Evolutionary conservation across 2,329 filamentous ascomycete genomes (phyloP).

Genomic region (Pseudonectria buxi): DNA sequence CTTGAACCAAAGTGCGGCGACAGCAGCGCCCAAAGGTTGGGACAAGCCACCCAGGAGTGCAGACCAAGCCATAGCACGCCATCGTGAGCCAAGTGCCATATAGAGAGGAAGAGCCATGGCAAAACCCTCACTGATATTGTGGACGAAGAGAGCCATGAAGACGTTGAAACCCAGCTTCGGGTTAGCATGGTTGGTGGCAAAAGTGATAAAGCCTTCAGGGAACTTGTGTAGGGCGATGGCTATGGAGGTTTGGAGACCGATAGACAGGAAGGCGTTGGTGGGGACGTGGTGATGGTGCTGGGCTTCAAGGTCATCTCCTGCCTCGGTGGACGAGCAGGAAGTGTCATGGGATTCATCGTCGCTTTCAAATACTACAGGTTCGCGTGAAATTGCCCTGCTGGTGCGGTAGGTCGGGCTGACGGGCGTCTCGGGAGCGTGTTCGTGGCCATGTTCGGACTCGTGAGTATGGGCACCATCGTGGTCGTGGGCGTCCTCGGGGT

Average conservation of each 20-base stretch:
- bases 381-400: slow-evolving; percentile 34
- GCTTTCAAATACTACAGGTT: slow-evolving; percentile 23
- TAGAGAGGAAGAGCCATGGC: slow-evolving; percentile 89
- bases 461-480: slow-evolving; percentile 14
- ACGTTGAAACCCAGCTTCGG: slow-evolving; percentile 82
- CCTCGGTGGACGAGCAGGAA: slow-evolving; percentile 23
- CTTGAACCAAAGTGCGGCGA: slow-evolving; percentile 83
- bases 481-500: slow-evolving; percentile 20
- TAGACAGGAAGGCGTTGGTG: slow-evolving; percentile 85
- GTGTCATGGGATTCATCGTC: slow-evolving; percentile 17
- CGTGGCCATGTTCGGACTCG: slow-evolving; percentile 15
- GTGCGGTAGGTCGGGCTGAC: slow-evolving; percentile 29
- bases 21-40: slow-evolving; percentile 77
- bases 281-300: slow-evolving; percentile 91
- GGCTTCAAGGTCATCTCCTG: slow-evolving; percentile 41
- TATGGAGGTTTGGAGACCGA: slow-evolving; percentile 91
- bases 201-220: slow-evolving; percentile 82
- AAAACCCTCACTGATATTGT: slow-evolving; percentile 97
- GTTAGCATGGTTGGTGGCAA: slow-evolving; percentile 94
- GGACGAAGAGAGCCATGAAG: slow-evolving; percentile 92
- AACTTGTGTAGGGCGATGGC: slow-evolving; percentile 96
- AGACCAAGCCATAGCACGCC: slow-evolving; percentile 78
- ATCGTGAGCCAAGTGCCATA: slow-evolving; percentile 75
- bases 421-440: slow-evolving; percentile 20
- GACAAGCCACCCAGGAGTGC: slow-evolving; percentile 77